phyloP scores from a whole-genome alignment of 2,329 filamentous ascomycete genomes.

The Botryotinia globosa region DNA sequence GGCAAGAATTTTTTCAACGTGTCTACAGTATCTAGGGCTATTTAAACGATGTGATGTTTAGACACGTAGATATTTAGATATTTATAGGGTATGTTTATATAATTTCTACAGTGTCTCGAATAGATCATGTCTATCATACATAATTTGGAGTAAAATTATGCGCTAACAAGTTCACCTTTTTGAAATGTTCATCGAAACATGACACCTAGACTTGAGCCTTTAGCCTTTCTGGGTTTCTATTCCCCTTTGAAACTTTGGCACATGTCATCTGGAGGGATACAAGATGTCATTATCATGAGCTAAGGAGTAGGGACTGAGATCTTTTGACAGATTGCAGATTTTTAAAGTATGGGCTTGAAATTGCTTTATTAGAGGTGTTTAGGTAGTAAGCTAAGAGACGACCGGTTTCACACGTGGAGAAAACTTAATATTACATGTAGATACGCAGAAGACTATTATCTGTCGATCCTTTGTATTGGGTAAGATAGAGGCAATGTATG shows the following conservation, averaged over 20 bases:
- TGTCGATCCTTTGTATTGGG: neutral
- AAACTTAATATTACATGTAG: neutral
- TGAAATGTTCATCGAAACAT: neutral
- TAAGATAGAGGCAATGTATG: accelerated
- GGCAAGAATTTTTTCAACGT: neutral
- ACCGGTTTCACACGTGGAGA: accelerated
- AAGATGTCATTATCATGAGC: neutral
- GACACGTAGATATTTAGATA: neutral
- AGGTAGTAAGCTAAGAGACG: neutral
- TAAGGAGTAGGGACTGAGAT: neutral
- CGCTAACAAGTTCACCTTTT: neutral
- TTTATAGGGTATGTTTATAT: neutral
- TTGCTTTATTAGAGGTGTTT: neutral
- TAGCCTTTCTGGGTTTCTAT: neutral
- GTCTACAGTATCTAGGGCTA: neutral
- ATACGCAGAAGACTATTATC: neutral
- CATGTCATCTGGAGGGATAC: no score
- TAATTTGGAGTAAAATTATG: accelerated
- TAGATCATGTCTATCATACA: neutral
- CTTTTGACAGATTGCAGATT: neutral
- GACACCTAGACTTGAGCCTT: neutral
- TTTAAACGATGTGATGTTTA: neutral
- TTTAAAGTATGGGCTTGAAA: neutral
- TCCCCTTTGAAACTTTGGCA: accelerated
- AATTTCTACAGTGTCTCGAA: neutral